These are phyloP conservation scores for Filobasidium wieringae DNA, from an alignment of 768 basidiomycete genomes.

Conservation along the genomic window DNA sequence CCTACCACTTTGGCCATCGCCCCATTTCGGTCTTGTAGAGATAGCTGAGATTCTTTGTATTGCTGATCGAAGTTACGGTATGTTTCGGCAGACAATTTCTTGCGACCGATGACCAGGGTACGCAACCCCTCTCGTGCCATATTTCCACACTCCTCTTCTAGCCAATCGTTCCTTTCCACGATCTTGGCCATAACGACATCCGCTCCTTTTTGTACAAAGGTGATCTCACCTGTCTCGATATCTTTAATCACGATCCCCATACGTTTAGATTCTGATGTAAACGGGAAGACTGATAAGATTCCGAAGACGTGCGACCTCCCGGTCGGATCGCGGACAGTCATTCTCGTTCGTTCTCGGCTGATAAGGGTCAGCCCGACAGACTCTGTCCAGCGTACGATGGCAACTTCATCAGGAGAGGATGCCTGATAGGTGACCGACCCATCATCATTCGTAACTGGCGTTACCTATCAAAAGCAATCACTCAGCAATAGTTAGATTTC, in stretches of 20 bases:
- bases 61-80: constrained; percentile 61
- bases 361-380: constrained; percentile 83
- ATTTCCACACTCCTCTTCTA: constrained; percentile 95
- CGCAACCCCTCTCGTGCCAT: constrained; percentile 95
- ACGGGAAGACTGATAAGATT: constrained; percentile 89
- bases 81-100: constrained; percentile 55
- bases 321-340: constrained; percentile 63
- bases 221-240: constrained; percentile 58
- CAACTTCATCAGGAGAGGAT: constrained; percentile 96
- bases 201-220: constrained; percentile 90
- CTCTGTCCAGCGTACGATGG: constrained; percentile 94
- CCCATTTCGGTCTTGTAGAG: constrained; percentile 64
- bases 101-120: constrained; percentile 83
- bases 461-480: constrained; percentile 51
- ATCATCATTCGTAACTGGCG: constrained; percentile 88
- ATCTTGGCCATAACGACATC: constrained; percentile 96
- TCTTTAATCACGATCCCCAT: constrained; percentile 97
- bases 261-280: constrained; percentile 95
- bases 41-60: constrained; percentile 63
- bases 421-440: constrained; percentile 94
- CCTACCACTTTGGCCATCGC: constrained; percentile 64
- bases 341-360: constrained; percentile 79
- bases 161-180: constrained; percentile 94
- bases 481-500: no score
- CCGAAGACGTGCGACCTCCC: constrained; percentile 60